phyloP scores from a whole-genome alignment of 306 rosid species.

The Herpetospermum pedunculosum region DNA sequence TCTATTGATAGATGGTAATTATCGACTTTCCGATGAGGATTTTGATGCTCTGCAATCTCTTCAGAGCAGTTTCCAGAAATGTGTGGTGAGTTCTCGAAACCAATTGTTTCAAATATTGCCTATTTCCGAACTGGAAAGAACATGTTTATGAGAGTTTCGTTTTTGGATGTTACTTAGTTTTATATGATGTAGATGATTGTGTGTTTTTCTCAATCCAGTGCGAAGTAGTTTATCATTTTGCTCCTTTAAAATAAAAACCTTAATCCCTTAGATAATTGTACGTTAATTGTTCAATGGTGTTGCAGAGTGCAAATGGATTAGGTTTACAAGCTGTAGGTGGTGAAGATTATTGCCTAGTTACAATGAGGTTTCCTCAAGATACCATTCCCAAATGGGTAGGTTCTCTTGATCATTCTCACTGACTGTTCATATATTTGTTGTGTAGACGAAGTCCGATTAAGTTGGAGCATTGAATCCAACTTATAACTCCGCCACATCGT shows the following conservation, averaged over 20 bases:
- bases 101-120: neutral
- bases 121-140: neutral
- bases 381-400: conserved; percentile 94
- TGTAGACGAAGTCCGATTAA: neutral
- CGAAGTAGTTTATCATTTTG: neutral
- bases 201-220: neutral
- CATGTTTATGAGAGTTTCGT: neutral
- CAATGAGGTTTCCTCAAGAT: conserved; percentile 55
- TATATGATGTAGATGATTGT: neutral
- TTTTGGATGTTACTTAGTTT: neutral
- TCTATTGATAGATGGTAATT: conserved; percentile 25
- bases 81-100: conserved; percentile 58
- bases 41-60: conserved; percentile 51
- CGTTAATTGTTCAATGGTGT: conserved; percentile 2
- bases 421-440: neutral
- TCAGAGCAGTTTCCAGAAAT: conserved; percentile 57
- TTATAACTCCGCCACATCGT: neutral
- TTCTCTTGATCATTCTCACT: conserved; percentile 4
- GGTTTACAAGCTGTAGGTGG: conserved; percentile 53
- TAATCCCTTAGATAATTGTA: neutral
- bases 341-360: conserved; percentile 55
- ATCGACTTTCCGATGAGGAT: conserved; percentile 52
- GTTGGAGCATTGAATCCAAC: neutral
- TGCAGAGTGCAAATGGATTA: conserved; percentile 83
- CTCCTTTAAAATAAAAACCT: neutral